phyloP scores from a whole-genome alignment of 176 grass and related monocot species.

The Hyparrhenia diplandra region DNA sequence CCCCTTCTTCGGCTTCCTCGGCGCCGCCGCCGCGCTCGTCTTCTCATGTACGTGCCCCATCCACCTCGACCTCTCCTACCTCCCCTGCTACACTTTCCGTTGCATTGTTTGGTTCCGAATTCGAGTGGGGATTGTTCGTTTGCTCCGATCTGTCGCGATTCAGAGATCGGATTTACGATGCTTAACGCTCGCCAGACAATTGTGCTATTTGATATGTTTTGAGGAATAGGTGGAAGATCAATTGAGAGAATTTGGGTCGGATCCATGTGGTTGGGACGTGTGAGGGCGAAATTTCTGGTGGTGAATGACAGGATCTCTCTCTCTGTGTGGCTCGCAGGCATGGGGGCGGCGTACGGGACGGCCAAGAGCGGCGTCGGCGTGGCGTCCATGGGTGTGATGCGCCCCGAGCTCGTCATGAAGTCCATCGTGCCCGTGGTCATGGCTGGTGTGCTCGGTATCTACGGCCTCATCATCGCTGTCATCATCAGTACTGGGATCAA shows the following conservation, averaged over 20 bases:
- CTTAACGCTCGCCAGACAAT: neutral
- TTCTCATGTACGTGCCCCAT: constrained; percentile 73
- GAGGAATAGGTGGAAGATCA: neutral
- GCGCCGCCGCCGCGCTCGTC: constrained; percentile 89
- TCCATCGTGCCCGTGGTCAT: constrained; percentile 75
- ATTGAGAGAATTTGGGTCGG: neutral
- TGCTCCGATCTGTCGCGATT: neutral
- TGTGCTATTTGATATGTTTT: neutral
- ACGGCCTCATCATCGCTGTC: constrained; percentile 65
- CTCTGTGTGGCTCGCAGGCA: constrained; percentile 17
- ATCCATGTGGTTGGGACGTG: neutral
- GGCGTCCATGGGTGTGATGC: constrained; percentile 72
- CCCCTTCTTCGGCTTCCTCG: constrained; percentile 99
- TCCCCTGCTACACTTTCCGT: neutral
- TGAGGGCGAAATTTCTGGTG: neutral
- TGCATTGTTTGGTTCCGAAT: neutral
- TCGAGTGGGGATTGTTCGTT: neutral
- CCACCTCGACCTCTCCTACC: too few relatives aligned
- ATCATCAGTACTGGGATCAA: constrained; percentile 78
- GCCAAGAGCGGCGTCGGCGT: constrained; percentile 68
- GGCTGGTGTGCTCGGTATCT: constrained; percentile 74
- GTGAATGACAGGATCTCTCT: neutral
- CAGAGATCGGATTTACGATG: neutral
- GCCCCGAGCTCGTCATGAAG: constrained; percentile 73
- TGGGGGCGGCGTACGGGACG: constrained; percentile 68